Conservation (phyloP, 2,329 filamentous ascomycete species). For the Cordyceps farinosa region DNA sequence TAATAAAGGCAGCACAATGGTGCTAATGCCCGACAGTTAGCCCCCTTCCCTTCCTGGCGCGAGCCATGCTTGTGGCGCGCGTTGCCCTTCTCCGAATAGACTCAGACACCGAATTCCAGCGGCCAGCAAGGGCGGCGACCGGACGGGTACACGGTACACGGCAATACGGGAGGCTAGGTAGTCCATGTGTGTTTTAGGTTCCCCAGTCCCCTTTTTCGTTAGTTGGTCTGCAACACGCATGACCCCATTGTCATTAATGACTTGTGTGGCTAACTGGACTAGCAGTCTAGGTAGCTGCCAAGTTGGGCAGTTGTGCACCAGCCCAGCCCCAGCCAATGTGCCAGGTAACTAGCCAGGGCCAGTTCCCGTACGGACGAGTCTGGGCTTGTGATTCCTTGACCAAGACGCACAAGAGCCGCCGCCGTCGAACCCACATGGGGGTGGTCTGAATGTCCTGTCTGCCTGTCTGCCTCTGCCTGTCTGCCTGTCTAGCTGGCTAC, state of each 20-base stretch:
- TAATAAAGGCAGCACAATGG: not conserved
- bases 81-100: conserved; percentile 9
- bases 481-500: too few relatives aligned
- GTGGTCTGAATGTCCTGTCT: conserved; percentile 1
- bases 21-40: not conserved
- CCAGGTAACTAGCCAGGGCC: conserved; percentile 1
- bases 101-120: conserved; percentile 14
- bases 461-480: too few relatives aligned
- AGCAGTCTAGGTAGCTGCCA: conserved; percentile 14
- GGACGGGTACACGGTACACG: conserved; percentile 4
- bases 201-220: conserved; percentile 10
- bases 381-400: conserved; percentile 13
- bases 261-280: conserved; percentile 7
- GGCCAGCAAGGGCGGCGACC: conserved; percentile 2
- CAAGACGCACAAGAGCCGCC: conserved; percentile 6
- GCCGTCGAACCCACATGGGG: conserved; percentile 11
- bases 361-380: conserved; percentile 7
- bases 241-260: conserved; percentile 16
- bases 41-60: not conserved
- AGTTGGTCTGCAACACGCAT: conserved; percentile 2
- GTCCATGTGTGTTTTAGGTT: conserved; percentile 16
- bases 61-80: not conserved
- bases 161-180: not conserved
- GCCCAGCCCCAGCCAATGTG: conserved; percentile 3
- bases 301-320: conserved; percentile 16